Evolutionary conservation across 148 eudicot genomes (phyloP).

Genomic region (Persicaria maculosa): DNA sequence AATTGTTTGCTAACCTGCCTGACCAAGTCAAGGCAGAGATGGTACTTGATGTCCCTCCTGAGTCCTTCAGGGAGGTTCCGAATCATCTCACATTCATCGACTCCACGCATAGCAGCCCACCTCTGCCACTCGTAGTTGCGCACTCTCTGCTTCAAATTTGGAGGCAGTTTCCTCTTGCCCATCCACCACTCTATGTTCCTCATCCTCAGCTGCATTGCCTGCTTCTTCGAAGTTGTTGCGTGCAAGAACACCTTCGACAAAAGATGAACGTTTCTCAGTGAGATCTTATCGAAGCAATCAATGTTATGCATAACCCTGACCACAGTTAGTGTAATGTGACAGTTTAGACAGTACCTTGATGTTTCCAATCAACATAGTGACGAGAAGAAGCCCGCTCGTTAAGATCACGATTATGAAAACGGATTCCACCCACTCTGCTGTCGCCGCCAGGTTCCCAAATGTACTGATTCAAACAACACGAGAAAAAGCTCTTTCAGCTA

Average conservation of each 20-base stretch:
- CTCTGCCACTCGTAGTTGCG: slow-evolving; percentile 82
- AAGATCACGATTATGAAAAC: slow-evolving; percentile 77
- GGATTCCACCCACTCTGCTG: slow-evolving; percentile 85
- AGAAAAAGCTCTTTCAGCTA: neutral
- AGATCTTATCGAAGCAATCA: neutral
- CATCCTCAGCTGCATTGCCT: slow-evolving; percentile 88
- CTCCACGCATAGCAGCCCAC: slow-evolving; percentile 99
- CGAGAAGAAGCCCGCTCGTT: slow-evolving; percentile 76
- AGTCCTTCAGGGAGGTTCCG: slow-evolving; percentile 87
- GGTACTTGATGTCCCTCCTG: slow-evolving; percentile 85
- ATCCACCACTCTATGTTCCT: slow-evolving; percentile 99
- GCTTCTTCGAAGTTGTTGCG: slow-evolving; percentile 92
- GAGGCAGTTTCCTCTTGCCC: slow-evolving; percentile 68
- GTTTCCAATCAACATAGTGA: slow-evolving; percentile 95
- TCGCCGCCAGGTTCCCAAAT: slow-evolving; percentile 87
- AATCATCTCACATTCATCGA: slow-evolving; percentile 91
- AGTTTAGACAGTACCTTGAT: slow-evolving; percentile 78
- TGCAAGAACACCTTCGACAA: slow-evolving; percentile 61
- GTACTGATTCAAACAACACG: slow-evolving; percentile 35
- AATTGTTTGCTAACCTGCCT: slow-evolving; percentile 44
- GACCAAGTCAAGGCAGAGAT: slow-evolving; percentile 81
- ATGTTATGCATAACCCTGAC: neutral
- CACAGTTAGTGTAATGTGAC: neutral
- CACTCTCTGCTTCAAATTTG: slow-evolving; percentile 60
- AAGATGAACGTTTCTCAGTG: neutral